phyloP scores from a whole-genome alignment of 768 basidiomycete species.

The Boletus eberwhitei region DNA sequence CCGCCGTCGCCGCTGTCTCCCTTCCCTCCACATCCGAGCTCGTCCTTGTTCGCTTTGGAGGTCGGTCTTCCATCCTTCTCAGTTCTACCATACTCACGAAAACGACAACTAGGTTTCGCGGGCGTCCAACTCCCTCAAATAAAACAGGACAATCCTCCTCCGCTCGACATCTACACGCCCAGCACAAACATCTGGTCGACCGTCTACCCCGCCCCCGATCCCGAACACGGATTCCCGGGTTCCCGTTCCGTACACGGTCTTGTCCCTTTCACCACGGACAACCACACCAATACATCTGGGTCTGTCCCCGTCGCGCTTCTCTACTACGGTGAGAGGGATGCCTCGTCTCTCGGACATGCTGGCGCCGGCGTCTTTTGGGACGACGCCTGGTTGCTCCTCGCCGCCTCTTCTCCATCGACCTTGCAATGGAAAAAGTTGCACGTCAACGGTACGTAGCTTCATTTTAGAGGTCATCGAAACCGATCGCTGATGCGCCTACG shows the following conservation, averaged over 20 bases:
- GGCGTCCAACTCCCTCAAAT: constrained; percentile 34
- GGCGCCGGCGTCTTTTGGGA: constrained; percentile 41
- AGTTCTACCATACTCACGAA: neutral
- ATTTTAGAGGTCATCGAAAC: no score
- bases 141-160: constrained; percentile 5
- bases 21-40: constrained; percentile 10
- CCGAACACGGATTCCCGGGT: constrained; percentile 29
- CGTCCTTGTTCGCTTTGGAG: constrained; percentile 39
- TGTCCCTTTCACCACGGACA: constrained; percentile 17
- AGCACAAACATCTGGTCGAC: constrained; percentile 22
- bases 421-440: constrained; percentile 30
- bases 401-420: neutral
- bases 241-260: constrained; percentile 37
- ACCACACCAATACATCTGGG: neutral
- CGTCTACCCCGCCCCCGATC: constrained; percentile 24
- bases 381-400: constrained; percentile 37
- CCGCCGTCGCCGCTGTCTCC: constrained; percentile 32
- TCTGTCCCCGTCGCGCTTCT: constrained; percentile 29
- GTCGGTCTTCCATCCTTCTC: constrained; percentile 1
- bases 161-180: constrained; percentile 36
- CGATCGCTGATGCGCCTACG: neutral
- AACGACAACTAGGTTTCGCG: constrained; percentile 28
- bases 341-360: constrained; percentile 36
- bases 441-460: neutral
- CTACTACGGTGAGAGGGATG: constrained; percentile 36